Conservation (phyloP, 2,329 filamentous ascomycete genomes). For the Penicillium griseofulvum region DNA sequence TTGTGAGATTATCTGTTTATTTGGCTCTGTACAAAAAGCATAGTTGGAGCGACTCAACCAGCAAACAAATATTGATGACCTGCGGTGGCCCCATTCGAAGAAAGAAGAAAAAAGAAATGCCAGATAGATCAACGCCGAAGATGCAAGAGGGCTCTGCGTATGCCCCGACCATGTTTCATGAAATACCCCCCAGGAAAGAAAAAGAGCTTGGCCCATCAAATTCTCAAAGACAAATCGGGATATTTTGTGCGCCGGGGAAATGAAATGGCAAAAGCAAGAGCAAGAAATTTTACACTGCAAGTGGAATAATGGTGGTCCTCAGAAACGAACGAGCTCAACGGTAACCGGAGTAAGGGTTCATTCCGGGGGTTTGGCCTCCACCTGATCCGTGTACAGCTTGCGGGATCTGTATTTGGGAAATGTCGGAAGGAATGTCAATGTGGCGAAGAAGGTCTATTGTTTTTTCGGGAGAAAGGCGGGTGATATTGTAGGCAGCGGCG, state of each 20-base stretch:
- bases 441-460: conserved; percentile 72
- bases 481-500: conserved; percentile 68
- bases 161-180: conserved; percentile 5
- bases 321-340: conserved; percentile 9
- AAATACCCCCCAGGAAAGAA: conserved; percentile 1
- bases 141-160: conserved; percentile 5
- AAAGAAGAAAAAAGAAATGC: background rate
- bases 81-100: background rate
- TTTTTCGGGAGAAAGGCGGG: conserved; percentile 66
- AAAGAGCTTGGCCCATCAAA: conserved; percentile 2
- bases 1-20: conserved; percentile 3
- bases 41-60: background rate
- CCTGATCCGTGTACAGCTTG: conserved; percentile 33
- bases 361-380: conserved; percentile 19
- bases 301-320: background rate
- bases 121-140: conserved; percentile 11
- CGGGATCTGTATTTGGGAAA: conserved; percentile 40
- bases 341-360: conserved; percentile 30
- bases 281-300: conserved; percentile 12
- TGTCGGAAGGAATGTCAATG: conserved; percentile 61
- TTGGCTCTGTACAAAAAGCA: conserved; percentile 8
- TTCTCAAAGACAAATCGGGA: conserved; percentile 15
- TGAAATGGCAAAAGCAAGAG: conserved; percentile 6
- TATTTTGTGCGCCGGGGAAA: conserved; percentile 17
- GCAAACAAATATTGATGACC: conserved; percentile 1